These are phyloP conservation scores for Neonectria magnoliae DNA, from an alignment of 2,329 filamentous ascomycete genomes.

Conservation along the genomic window DNA sequence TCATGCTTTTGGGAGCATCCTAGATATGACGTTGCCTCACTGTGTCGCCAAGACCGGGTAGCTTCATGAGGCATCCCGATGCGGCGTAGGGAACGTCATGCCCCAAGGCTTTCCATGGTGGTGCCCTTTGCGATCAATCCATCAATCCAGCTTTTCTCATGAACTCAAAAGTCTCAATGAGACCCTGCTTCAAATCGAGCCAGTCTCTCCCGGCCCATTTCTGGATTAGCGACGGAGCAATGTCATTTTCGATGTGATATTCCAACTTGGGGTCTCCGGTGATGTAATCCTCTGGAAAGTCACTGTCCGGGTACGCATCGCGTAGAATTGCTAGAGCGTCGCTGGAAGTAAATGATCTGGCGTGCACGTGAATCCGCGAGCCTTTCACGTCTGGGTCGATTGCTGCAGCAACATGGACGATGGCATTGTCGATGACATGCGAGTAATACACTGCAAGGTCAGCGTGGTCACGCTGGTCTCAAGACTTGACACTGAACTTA, in stretches of 20 bases:
- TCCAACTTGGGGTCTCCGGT: neutral
- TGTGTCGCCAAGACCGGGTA: too few species aligned
- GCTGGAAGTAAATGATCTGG: neutral
- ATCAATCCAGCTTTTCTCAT: neutral
- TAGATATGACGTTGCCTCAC: too few species aligned
- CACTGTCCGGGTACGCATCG: neutral
- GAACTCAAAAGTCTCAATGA: constrained; percentile 1
- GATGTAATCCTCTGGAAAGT: constrained; percentile 1
- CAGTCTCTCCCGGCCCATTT: constrained; percentile 13
- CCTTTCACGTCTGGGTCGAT: neutral
- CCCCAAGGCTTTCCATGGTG: too few species aligned
- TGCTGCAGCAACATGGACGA: neutral
- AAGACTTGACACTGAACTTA: neutral
- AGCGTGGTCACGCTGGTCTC: neutral
- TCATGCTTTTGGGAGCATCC: too few species aligned
- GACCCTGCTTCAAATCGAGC: neutral
- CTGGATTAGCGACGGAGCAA: constrained; percentile 4
- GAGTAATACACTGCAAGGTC: neutral
- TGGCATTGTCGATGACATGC: neutral
- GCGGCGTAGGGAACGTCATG: too few species aligned
- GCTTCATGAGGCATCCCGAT: too few species aligned
- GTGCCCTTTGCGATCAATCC: neutral
- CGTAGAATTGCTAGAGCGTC: constrained; percentile 6
- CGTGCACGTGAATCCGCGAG: constrained; percentile 1
- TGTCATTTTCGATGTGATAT: constrained; percentile 12